Evolutionary conservation across 768 basidiomycete genomes (phyloP).

Genomic region (Mycena alexandri): DNA sequence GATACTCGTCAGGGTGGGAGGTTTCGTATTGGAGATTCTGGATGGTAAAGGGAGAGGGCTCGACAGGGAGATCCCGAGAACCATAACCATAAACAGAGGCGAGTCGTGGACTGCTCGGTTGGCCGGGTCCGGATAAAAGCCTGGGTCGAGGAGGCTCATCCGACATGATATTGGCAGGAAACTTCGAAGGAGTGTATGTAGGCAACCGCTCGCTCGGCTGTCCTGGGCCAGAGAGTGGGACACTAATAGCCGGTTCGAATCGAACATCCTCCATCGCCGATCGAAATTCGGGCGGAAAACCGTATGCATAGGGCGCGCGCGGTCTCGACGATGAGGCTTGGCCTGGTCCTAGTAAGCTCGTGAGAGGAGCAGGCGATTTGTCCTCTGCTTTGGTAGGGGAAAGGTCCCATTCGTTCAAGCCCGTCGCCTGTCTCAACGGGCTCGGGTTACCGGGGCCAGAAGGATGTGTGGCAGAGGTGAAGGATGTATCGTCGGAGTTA

Average conservation of each 20-base stretch:
- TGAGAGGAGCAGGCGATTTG: background rate
- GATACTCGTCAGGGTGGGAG: background rate
- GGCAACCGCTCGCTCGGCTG: slow-evolving; percentile 26
- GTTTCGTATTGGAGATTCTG: slow-evolving; percentile 2
- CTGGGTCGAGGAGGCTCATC: slow-evolving; percentile 18
- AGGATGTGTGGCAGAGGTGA: background rate
- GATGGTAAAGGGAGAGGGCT: background rate
- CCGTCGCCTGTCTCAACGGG: slow-evolving; percentile 27
- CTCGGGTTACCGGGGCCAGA: slow-evolving; percentile 27
- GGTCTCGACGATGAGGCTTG: slow-evolving; percentile 28
- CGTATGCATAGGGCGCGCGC: slow-evolving; percentile 19
- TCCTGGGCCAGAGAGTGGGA: slow-evolving; percentile 24
- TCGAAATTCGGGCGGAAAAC: slow-evolving; percentile 14
- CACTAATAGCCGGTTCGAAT: slow-evolving; percentile 1
- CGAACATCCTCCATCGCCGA: slow-evolving; percentile 22
- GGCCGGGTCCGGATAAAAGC: slow-evolving; percentile 32
- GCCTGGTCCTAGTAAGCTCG: slow-evolving; percentile 10
- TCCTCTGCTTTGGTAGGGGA: slow-evolving; percentile 7
- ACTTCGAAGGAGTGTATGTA: slow-evolving; percentile 4
- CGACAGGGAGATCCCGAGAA: background rate
- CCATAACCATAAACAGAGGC: slow-evolving; percentile 14
- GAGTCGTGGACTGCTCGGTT: slow-evolving; percentile 18
- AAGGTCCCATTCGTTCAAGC: slow-evolving; percentile 15
- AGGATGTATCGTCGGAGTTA: slow-evolving; percentile 16
- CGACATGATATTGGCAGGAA: background rate